Percentiles rank a stretch among this genome's conserved stretches.
Evolutionary conservation across 352 stramenopile species (phyloP).

Genomic region (Phytophthora uliginosa): DNA sequence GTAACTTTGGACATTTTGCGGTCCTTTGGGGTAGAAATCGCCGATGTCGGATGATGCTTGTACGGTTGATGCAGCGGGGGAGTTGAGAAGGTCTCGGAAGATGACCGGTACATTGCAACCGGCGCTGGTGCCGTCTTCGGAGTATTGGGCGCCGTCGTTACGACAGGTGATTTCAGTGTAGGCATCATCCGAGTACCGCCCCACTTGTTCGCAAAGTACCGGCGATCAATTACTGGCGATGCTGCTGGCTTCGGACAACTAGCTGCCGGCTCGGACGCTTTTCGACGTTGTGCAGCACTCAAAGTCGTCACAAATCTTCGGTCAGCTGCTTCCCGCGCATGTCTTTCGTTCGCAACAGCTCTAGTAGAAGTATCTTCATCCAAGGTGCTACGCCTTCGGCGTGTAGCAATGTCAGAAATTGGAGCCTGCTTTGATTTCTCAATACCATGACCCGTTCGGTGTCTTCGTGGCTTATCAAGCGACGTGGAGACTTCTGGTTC

Average conservation of each 20-base stretch:
- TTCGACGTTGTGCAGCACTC: conserved; percentile 8
- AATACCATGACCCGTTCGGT: not conserved
- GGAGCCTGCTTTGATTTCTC: conserved; percentile 12
- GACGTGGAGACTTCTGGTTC: conserved; percentile 27
- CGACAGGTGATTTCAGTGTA: conserved; percentile 9
- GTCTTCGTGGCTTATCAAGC: conserved; percentile 25
- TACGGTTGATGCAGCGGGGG: conserved; percentile 11
- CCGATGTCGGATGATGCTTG: not conserved
- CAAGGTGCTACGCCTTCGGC: conserved; percentile 21
- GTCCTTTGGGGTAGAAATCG: conserved; percentile 1
- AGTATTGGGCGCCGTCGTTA: conserved; percentile 25
- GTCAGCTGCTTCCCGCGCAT: not conserved
- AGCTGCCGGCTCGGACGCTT: conserved; percentile 16
- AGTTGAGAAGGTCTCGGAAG: conserved; percentile 28
- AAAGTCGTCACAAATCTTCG: conserved; percentile 13
- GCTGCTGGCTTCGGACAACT: conserved; percentile 31
- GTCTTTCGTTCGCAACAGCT: conserved; percentile 4
- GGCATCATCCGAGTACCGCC: conserved; percentile 12
- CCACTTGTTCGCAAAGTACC: conserved; percentile 40
- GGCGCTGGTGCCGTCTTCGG: conserved; percentile 12
- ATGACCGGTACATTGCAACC: conserved; percentile 20
- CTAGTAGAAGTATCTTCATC: conserved; percentile 6
- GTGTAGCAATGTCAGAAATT: conserved; percentile 1
- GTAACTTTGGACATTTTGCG: too few species aligned
- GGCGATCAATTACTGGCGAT: conserved; percentile 31